These are phyloP conservation scores for Candida wancherniae DNA, from an alignment of 805 yeast species.

Conservation along the genomic window DNA sequence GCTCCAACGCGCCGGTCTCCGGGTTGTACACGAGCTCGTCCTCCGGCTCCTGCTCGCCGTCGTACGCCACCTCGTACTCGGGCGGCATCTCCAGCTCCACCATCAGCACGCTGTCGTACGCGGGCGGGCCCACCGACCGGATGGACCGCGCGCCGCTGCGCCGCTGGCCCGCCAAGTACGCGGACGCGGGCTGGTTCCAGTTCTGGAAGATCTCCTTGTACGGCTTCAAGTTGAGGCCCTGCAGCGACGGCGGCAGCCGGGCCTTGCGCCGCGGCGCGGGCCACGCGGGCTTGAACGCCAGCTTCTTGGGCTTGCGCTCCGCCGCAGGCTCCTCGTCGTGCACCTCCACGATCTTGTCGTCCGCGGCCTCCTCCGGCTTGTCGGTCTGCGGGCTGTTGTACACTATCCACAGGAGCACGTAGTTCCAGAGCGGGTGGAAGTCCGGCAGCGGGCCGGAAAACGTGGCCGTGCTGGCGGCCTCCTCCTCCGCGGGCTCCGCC, in stretches of 20 bases:
- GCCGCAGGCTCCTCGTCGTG: slow-evolving; percentile 9
- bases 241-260: background rate
- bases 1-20: slow-evolving; percentile 28
- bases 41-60: slow-evolving; percentile 18
- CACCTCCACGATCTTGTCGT: slow-evolving; percentile 8
- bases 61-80: slow-evolving; percentile 28
- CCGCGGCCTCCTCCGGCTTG: background rate
- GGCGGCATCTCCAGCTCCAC: slow-evolving; percentile 6
- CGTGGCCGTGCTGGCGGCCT: background rate
- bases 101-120: too few relatives aligned
- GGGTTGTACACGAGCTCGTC: slow-evolving; percentile 32
- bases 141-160: background rate
- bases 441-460: slow-evolving; percentile 5
- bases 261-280: background rate
- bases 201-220: slow-evolving; percentile 22
- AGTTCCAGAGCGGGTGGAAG: slow-evolving; percentile 37
- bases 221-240: slow-evolving; percentile 6
- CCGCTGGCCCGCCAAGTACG: slow-evolving; percentile 7
- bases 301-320: background rate
- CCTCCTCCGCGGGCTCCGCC: slow-evolving; percentile 2
- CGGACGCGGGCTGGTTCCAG: slow-evolving; percentile 27
- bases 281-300: too few relatives aligned
- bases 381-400: slow-evolving; percentile 12
- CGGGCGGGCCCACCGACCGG: too few relatives aligned
- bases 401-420: slow-evolving; percentile 33